Conservation (phyloP, 2,329 filamentous ascomycete genomes). For the Aspergillus sp. region DNA sequence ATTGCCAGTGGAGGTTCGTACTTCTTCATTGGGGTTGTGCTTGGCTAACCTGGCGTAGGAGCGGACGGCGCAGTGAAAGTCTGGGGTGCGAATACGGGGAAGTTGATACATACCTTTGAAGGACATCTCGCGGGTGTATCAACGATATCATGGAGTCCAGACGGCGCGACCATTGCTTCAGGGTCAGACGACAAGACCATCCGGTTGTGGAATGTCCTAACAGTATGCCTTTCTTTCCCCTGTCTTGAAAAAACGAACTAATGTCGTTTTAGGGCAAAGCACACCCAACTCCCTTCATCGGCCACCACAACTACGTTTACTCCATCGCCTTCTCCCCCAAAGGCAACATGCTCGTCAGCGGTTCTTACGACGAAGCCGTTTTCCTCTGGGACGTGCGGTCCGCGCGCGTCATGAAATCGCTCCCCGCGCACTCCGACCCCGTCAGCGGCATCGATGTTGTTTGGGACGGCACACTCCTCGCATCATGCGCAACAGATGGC, state of each 20-base stretch:
- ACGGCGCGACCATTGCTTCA: slow-evolving; percentile 81
- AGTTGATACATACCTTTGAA: slow-evolving; percentile 82
- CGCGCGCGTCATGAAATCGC: slow-evolving; percentile 79
- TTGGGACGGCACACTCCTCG: slow-evolving; percentile 85
- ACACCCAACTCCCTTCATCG: slow-evolving; percentile 64
- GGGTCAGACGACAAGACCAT: slow-evolving; percentile 97
- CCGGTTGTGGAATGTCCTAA: slow-evolving; percentile 76
- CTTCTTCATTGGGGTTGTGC: not conserved
- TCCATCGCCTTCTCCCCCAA: slow-evolving; percentile 95
- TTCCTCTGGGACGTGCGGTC: slow-evolving; percentile 95
- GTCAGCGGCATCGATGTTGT: slow-evolving; percentile 93
- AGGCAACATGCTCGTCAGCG: slow-evolving; percentile 93
- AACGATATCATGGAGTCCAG: slow-evolving; percentile 90
- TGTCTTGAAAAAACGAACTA: not conserved
- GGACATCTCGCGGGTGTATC: slow-evolving; percentile 92
- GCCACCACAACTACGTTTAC: slow-evolving; percentile 96
- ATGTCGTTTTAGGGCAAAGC: slow-evolving; percentile 48
- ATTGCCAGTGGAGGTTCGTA: slow-evolving; percentile 76
- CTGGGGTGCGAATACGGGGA: slow-evolving; percentile 78
- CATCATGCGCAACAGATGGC: slow-evolving; percentile 87
- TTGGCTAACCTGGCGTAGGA: slow-evolving; percentile 42
- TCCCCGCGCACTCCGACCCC: slow-evolving; percentile 93
- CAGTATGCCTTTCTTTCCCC: slow-evolving; percentile 33
- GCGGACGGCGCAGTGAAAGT: slow-evolving; percentile 90
- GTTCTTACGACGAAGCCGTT: slow-evolving; percentile 95